Evolutionary conservation across 2,329 filamentous ascomycete species (phyloP).

Genomic region (Nothophoma quercina): DNA sequence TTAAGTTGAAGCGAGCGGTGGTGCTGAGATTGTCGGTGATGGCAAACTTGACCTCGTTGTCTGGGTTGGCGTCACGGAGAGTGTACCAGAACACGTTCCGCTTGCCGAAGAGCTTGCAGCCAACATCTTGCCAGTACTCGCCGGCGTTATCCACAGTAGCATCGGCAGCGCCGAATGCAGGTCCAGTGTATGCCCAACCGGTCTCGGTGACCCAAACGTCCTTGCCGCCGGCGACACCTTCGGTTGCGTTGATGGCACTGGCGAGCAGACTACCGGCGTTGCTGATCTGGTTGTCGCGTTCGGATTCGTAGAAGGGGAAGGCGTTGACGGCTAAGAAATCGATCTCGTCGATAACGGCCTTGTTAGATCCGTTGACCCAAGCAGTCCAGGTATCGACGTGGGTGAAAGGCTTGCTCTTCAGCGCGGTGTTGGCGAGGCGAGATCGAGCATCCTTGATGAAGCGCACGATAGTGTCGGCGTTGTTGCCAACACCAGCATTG

Average conservation of each 20-base stretch:
- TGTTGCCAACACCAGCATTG: conserved; percentile 67
- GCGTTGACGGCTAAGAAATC: conserved; percentile 50
- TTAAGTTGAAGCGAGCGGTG: conserved; percentile 62
- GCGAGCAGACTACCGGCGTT: conserved; percentile 51
- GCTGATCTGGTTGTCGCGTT: conserved; percentile 46
- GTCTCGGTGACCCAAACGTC: conserved; percentile 52
- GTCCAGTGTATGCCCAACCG: conserved; percentile 46
- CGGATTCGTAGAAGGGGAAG: conserved; percentile 49
- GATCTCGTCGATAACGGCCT: conserved; percentile 44
- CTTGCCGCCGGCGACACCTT: conserved; percentile 41
- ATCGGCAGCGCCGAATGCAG: conserved; percentile 37
- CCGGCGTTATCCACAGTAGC: conserved; percentile 41
- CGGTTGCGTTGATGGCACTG: conserved; percentile 37
- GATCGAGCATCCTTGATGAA: conserved; percentile 59
- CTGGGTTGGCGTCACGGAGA: conserved; percentile 57
- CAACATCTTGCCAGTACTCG: conserved; percentile 45
- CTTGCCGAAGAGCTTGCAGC: conserved; percentile 44
- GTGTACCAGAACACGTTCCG: conserved; percentile 49
- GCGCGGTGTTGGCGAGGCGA: conserved; percentile 67
- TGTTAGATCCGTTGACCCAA: conserved; percentile 47
- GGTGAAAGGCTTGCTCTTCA: conserved; percentile 59
- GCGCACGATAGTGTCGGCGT: conserved; percentile 66
- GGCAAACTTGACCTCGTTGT: conserved; percentile 66
- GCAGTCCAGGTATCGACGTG: conserved; percentile 51
- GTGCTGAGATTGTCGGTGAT: conserved; percentile 63